Evolutionary conservation across 2,329 filamentous ascomycete species (phyloP).

Genomic region (Thielaviopsis euricoi): DNA sequence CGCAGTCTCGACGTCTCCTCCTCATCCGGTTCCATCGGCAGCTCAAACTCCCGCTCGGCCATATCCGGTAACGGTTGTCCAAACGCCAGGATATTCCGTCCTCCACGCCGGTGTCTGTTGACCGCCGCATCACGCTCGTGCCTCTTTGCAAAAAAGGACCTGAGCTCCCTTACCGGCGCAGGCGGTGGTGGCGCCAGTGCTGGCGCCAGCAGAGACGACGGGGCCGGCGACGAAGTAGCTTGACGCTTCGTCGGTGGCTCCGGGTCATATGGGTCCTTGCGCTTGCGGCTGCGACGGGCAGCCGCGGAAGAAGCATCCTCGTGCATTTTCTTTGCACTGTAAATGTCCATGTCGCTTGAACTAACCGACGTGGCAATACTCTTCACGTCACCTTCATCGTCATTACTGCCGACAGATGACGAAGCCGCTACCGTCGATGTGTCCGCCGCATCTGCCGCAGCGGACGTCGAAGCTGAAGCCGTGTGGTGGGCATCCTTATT

Average conservation of each 20-base stretch:
- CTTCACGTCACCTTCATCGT: slow-evolving; percentile 15
- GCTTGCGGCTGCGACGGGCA: slow-evolving; percentile 15
- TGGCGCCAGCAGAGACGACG: slow-evolving; percentile 14
- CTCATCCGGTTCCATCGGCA: slow-evolving; percentile 50
- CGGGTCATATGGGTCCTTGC: slow-evolving; percentile 13
- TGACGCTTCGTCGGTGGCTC: slow-evolving; percentile 13
- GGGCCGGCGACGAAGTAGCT: slow-evolving; percentile 13
- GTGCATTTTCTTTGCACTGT: slow-evolving; percentile 57
- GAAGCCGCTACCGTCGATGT: slow-evolving; percentile 17
- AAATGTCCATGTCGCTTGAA: slow-evolving; percentile 45
- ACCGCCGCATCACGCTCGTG: slow-evolving; percentile 67
- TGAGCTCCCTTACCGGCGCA: slow-evolving; percentile 45
- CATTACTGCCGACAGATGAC: slow-evolving; percentile 14
- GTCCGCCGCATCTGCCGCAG: slow-evolving; percentile 15
- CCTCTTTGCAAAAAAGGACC: slow-evolving; percentile 71
- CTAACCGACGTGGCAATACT: slow-evolving; percentile 12
- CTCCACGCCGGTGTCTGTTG: slow-evolving; percentile 52
- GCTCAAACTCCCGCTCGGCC: slow-evolving; percentile 51
- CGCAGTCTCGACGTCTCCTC: slow-evolving; percentile 25
- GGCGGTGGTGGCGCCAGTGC: slow-evolving; percentile 13
- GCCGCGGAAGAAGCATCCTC: slow-evolving; percentile 39
- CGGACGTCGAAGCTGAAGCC: slow-evolving; percentile 15
- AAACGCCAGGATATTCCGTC: slow-evolving; percentile 61
- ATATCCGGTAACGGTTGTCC: slow-evolving; percentile 65
- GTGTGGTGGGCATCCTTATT: slow-evolving; percentile 15